Percentiles rank a stretch among this genome's conserved stretches.
phyloP scores from a whole-genome alignment of 2,329 filamentous ascomycete species.

The Exserohilum turcica region DNA sequence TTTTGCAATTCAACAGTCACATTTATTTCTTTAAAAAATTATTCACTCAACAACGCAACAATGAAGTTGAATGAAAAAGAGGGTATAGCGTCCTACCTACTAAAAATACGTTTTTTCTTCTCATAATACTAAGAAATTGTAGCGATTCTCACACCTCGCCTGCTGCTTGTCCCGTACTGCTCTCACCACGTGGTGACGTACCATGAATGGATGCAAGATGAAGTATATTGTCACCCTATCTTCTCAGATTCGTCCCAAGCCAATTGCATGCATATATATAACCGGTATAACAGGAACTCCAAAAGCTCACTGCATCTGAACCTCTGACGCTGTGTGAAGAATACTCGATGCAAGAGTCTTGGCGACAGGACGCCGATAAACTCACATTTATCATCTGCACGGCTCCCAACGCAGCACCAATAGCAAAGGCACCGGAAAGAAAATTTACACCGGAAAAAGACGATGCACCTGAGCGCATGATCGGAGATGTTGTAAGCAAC shows the following conservation, averaged over 20 bases:
- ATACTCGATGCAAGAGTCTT: slow-evolving; percentile 87
- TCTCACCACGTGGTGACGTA: slow-evolving; percentile 80
- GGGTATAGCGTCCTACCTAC: slow-evolving; percentile 26
- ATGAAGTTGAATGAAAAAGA: slow-evolving; percentile 53
- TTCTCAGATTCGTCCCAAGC: not conserved
- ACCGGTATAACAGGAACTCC: slow-evolving; percentile 60
- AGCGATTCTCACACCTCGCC: slow-evolving; percentile 70
- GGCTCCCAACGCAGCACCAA: slow-evolving; percentile 1
- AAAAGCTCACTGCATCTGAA: slow-evolving; percentile 84
- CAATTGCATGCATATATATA: not conserved
- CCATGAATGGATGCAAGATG: slow-evolving; percentile 90
- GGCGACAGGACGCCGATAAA: slow-evolving; percentile 83
- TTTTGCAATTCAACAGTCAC: not conserved
- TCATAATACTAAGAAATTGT: not conserved
- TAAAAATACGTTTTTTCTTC: not conserved
- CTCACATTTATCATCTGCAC: slow-evolving; percentile 85
- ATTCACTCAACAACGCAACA: not conserved
- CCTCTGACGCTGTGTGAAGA: slow-evolving; percentile 80
- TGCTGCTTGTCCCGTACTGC: slow-evolving; percentile 84
- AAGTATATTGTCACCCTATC: slow-evolving; percentile 50
- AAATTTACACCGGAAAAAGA: slow-evolving; percentile 35
- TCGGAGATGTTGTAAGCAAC: slow-evolving; percentile 50
- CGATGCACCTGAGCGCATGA: slow-evolving; percentile 60
- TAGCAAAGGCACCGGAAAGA: not conserved
- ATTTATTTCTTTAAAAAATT: not conserved